Evolutionary conservation across 805 yeast species (phyloP), one percentile per base, ranked within the genome.

Genomic region (Lachancea quebecensis): DNA sequence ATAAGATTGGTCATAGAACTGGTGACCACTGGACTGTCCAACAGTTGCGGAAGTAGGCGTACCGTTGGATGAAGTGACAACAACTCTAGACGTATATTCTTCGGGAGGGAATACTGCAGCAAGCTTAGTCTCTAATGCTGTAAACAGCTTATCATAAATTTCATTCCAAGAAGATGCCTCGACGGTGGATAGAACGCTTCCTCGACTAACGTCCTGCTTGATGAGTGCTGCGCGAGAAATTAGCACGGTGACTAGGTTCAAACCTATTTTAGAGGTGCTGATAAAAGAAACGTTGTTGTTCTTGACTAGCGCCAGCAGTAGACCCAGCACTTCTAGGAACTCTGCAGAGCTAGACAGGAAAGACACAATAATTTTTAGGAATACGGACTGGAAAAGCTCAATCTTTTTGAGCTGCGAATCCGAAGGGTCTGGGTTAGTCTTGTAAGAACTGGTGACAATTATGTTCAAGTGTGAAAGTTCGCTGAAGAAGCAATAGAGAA

Each of bases 161-260:
- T 75, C 72, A 37, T 82, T 75, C 97, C 97, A 90, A 66, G 70
- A 66, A 30, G 69, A 61, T 30, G 66, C 54, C 46, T 69, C 73
- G 41, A 69, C 68, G 9, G 65, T 59, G 5, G 73, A 67, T 16
- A 77, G 53, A 36, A 59, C 56, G 46, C 55, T 63, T 10, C 58
- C 56, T 47, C 67, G 57, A 61, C 68, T 60, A 49, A 80, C 81
- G 59, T 90, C 95, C 62, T 95, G 96, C 58, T 83, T 82, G 58
- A 91, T 84, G 57, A 90, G 77, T 64, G 91, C 97, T 30, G 95
- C 91, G 57, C 96, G 79, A 4, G 96, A 87, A 47, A 90, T 79
- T 50, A 91, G 71, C n/a, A 95, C 86, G 0, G 97, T 91, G 44
- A 91, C 75, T 46, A 91, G 71, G 10, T 95, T 83, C 55, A 89